These are phyloP conservation scores for Turritis glabra DNA, from an alignment of 345 rosid species.

Conservation along the genomic window DNA sequence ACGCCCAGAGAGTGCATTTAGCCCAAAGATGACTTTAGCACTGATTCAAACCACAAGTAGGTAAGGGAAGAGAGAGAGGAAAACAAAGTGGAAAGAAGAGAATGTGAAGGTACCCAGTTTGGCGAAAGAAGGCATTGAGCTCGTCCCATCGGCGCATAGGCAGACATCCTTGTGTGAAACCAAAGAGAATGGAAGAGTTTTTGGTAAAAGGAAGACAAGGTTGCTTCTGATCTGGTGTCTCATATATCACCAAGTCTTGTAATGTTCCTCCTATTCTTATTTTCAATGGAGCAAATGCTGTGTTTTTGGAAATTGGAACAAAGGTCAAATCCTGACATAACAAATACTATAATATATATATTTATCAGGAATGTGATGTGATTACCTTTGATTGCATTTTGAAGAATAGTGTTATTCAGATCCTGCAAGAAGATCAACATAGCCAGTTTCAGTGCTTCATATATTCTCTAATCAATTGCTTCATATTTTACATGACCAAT, in stretches of 20 bases:
- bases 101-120: slow-evolving; percentile 48
- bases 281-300: slow-evolving; percentile 76
- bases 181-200: slow-evolving; percentile 48
- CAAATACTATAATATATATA: background rate
- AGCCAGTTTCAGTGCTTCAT: background rate
- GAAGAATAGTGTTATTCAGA: slow-evolving; percentile 51
- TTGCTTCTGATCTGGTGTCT: slow-evolving; percentile 35
- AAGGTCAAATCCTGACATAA: background rate
- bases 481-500: background rate
- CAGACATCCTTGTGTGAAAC: slow-evolving; percentile 70
- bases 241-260: slow-evolving; percentile 61
- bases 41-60: slow-evolving; percentile 41
- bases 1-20: slow-evolving; percentile 72
- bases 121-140: slow-evolving; percentile 52
- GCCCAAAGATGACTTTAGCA: slow-evolving; percentile 69
- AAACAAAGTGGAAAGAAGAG: background rate
- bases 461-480: background rate
- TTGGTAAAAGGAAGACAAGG: slow-evolving; percentile 49
- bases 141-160: slow-evolving; percentile 71
- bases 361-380: background rate
- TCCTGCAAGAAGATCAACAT: slow-evolving; percentile 50
- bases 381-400: slow-evolving; percentile 68
- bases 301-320: background rate
- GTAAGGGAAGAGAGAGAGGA: background rate
- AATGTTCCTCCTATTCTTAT: slow-evolving; percentile 83